Percentiles rank a stretch among this genome's conserved stretches.
These are phyloP conservation scores for Aspergillus intermedius DNA, from an alignment of 2,329 filamentous ascomycete genomes.

Conservation along the genomic window DNA sequence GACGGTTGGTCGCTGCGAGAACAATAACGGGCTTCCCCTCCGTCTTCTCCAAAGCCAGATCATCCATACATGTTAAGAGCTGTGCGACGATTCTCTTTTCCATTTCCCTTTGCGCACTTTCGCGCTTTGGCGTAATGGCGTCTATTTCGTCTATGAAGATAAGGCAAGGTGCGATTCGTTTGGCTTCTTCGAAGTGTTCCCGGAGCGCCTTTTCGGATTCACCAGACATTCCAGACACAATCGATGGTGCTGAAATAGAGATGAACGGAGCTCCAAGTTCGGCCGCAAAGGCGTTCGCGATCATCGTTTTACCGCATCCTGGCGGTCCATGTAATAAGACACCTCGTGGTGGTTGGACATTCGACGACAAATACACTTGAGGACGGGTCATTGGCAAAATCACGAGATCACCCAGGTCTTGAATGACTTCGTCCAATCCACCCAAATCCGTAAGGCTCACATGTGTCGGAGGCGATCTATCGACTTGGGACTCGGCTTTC, in stretches of 20 bases:
- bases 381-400: constrained; percentile 66
- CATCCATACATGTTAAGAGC: constrained; percentile 79
- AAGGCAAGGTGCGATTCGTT: constrained; percentile 75
- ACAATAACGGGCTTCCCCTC: constrained; percentile 77
- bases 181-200: constrained; percentile 82
- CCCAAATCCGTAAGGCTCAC: constrained; percentile 66
- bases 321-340: constrained; percentile 77
- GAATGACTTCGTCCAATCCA: constrained; percentile 66
- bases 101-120: constrained; percentile 79
- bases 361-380: constrained; percentile 57
- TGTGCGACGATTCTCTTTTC: constrained; percentile 81
- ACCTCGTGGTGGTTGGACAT: constrained; percentile 64
- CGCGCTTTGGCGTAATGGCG: constrained; percentile 78
- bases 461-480: constrained; percentile 60
- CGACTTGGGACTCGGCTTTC: constrained; percentile 51
- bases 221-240: constrained; percentile 81
- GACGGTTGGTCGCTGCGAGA: constrained; percentile 81
- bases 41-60: constrained; percentile 64
- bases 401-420: constrained; percentile 63
- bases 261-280: constrained; percentile 71
- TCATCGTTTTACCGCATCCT: constrained; percentile 79
- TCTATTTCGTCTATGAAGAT: constrained; percentile 93
- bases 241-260: constrained; percentile 70
- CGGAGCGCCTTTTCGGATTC: constrained; percentile 83
- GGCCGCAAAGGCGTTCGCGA: constrained; percentile 72